Conservation (phyloP, 73 alveolate genomes). For the Stentor coeruleus region DNA sequence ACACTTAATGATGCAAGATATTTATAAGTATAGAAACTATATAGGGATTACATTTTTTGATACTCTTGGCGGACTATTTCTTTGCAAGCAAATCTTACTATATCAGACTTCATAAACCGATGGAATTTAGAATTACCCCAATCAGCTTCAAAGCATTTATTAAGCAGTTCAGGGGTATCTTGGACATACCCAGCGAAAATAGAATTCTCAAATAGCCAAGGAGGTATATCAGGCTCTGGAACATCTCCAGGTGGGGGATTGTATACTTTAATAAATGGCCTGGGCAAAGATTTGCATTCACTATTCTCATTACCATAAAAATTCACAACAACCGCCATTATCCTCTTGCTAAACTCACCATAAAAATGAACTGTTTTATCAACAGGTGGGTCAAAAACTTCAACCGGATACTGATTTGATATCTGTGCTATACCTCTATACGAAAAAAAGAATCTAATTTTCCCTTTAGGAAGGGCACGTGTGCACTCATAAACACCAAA, state of each 20-base stretch:
- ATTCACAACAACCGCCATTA: slow-evolving; percentile 5
- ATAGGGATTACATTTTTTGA: slow-evolving; percentile 8
- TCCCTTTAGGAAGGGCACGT: neutral
- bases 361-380: slow-evolving; percentile 7
- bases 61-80: slow-evolving; percentile 19
- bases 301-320: neutral
- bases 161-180: slow-evolving; percentile 56
- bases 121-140: slow-evolving; percentile 55
- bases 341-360: neutral
- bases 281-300: neutral
- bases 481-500: neutral
- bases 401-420: neutral
- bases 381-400: neutral
- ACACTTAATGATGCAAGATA: slow-evolving; percentile 11
- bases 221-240: slow-evolving; percentile 23
- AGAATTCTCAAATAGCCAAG: slow-evolving; percentile 34
- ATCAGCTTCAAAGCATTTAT: slow-evolving; percentile 79
- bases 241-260: slow-evolving; percentile 26
- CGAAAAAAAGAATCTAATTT: slow-evolving; percentile 18
- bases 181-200: slow-evolving; percentile 62
- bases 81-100: slow-evolving; percentile 27
- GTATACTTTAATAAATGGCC: slow-evolving; percentile 11
- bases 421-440: slow-evolving; percentile 24
- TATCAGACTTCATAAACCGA: slow-evolving; percentile 32
- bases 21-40: slow-evolving; percentile 10